Base-by-base conservation (phyloP, 2,329 filamentous ascomycete species). In the Purpureocillium takamizusanense region DNA sequence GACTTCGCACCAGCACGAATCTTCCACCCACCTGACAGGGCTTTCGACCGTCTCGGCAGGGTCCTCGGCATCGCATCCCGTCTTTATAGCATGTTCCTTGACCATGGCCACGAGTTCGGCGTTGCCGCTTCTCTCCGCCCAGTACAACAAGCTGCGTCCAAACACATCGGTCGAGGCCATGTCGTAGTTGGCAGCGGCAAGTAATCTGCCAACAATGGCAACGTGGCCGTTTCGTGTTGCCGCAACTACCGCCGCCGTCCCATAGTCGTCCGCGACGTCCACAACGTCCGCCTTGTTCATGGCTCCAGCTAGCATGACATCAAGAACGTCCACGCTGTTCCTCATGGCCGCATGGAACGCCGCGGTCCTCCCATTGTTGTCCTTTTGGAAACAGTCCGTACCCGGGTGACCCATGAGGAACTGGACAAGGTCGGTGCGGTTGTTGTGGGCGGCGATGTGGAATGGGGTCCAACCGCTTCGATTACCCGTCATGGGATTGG, bases 1-100 rank as follows among this genome's bases (percentile, higher is more conserved):
- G 4, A 45, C 23, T 28, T 45, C 36, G 34, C 46, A 48, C 44
- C 41, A 45, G 27, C 39, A 43, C 2, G 25, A 33, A 2, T 35
- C 16, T 5, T 25, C 18, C 1, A 33, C 17, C 17, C 42, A 42
- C 18, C 8, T 16, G 14, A 33, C 15, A 2, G 27, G 16, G 8
- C 13, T 29, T 4, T 23, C 13, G 1, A 10, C 11, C 4, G 17
- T 17, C 12, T 13, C 21, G 5, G 21, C 10, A 5, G 21, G 10
- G 23, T 17, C 21, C 7, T 31, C 29, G 18, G 31, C 27, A 6
- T 14, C 30, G 15, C n/a, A 4, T 14, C 2, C 7, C n/a, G 33
- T 11, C 10, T 12, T 3, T 16, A 16, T n/a, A 31, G 27, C 1
- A 36, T 31, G 34, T 8, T 35, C 17, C 2, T 37, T 11, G 6